Conservation (phyloP, 352 stramenopile genomes). For the Globisporangium spinosum region DNA sequence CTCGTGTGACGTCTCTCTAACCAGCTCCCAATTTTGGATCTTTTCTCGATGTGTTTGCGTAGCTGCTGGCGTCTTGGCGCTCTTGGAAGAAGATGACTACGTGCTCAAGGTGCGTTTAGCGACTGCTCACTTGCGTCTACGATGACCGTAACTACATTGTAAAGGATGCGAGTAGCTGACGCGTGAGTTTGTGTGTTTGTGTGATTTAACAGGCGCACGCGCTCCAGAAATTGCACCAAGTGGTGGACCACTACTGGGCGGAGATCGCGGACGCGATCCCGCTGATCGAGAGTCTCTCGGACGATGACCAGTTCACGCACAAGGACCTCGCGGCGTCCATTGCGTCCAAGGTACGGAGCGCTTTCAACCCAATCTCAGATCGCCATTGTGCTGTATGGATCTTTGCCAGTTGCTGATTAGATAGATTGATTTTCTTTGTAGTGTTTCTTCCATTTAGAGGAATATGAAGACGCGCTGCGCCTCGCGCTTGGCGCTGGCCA, state of each 20-base stretch:
- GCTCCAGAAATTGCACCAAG: slow-evolving; percentile 88
- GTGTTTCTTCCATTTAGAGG: slow-evolving; percentile 99
- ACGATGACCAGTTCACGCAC: slow-evolving; percentile 90
- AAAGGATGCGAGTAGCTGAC: neutral
- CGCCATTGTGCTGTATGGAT: neutral
- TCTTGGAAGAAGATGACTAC: slow-evolving; percentile 91
- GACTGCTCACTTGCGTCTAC: neutral
- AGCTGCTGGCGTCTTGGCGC: slow-evolving; percentile 87
- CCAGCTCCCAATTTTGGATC: slow-evolving; percentile 16
- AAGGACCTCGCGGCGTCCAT: slow-evolving; percentile 90
- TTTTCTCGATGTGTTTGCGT: slow-evolving; percentile 5
- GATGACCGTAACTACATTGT: neutral
- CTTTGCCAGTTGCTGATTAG: neutral
- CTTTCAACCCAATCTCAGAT: neutral
- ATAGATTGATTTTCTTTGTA: slow-evolving; percentile 23
- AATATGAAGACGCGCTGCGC: slow-evolving; percentile 94
- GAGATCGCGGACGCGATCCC: slow-evolving; percentile 91
- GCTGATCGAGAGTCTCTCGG: slow-evolving; percentile 92
- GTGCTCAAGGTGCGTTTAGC: slow-evolving; percentile 63
- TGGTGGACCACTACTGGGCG: slow-evolving; percentile 94
- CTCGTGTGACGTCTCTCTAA: neutral
- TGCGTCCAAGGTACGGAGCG: slow-evolving; percentile 71
- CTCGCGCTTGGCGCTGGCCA: slow-evolving; percentile 93
- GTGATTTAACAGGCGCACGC: slow-evolving; percentile 68
- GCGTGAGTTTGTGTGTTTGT: slow-evolving; percentile 14